Evolutionary conservation across 352 stramenopile genomes (phyloP).

Genomic region (Globisporangium solare): DNA sequence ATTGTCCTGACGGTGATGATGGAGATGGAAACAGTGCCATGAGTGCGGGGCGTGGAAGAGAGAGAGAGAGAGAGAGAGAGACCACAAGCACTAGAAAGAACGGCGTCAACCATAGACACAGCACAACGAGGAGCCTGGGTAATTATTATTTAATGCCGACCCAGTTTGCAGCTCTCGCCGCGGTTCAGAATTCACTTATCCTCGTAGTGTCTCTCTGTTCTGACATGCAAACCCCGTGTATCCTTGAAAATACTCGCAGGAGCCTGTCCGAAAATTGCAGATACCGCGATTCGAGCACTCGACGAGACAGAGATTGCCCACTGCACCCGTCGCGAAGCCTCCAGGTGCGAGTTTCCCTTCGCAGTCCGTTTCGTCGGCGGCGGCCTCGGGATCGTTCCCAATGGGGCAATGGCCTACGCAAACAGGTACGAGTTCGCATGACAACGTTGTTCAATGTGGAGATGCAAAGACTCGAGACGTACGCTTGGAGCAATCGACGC

Average conservation of each 20-base stretch:
- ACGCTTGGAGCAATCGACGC: constrained; percentile 81
- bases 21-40: too few relatives aligned
- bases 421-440: background rate
- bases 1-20: constrained; percentile 23
- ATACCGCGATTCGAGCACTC: constrained; percentile 91
- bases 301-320: constrained; percentile 87
- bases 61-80: too few relatives aligned
- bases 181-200: constrained; percentile 4
- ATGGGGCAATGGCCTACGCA: constrained; percentile 70
- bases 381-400: constrained; percentile 71
- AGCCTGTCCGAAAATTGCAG: constrained; percentile 82
- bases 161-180: background rate
- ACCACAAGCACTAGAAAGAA: too few relatives aligned
- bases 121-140: constrained; percentile 1
- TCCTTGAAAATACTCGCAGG: constrained; percentile 87
- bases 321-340: constrained; percentile 30
- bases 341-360: constrained; percentile 33
- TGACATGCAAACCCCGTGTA: constrained; percentile 64
- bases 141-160: constrained; percentile 3
- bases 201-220: constrained; percentile 26
- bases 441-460: background rate
- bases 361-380: constrained; percentile 75
- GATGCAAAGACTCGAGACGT: constrained; percentile 10
- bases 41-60: too few relatives aligned
- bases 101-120: too few relatives aligned